These are phyloP conservation scores for Trifolium dubium DNA, from an alignment of 306 rosid species.

Conservation along the genomic window DNA sequence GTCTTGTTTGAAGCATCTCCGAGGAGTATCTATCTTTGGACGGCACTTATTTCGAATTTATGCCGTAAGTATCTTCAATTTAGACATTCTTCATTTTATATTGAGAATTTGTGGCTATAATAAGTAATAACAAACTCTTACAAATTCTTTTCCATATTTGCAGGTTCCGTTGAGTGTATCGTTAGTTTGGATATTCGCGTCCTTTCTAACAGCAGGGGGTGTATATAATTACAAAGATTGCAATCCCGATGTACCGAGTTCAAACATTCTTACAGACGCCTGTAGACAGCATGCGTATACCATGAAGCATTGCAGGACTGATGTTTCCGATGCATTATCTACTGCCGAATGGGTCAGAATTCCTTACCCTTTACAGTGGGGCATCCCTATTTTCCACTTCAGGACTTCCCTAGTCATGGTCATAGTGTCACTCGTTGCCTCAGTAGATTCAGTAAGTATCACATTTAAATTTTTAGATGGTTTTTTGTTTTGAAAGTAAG, in stretches of 20 bases:
- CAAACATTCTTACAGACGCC: slow-evolving; percentile 77
- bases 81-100: slow-evolving; percentile 20
- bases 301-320: slow-evolving; percentile 90
- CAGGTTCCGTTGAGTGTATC: slow-evolving; percentile 89
- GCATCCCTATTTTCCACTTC: slow-evolving; percentile 76
- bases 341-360: slow-evolving; percentile 81
- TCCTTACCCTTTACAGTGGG: slow-evolving; percentile 94
- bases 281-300: slow-evolving; percentile 85
- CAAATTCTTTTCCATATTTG: slow-evolving; percentile 44
- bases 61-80: slow-evolving; percentile 67
- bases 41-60: slow-evolving; percentile 74
- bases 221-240: slow-evolving; percentile 88
- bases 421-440: slow-evolving; percentile 75
- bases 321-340: slow-evolving; percentile 76
- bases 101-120: neutral
- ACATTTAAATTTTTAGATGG: slow-evolving; percentile 16
- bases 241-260: slow-evolving; percentile 77
- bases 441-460: slow-evolving; percentile 93
- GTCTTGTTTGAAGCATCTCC: slow-evolving; percentile 68
- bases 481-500: slow-evolving; percentile 25
- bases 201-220: slow-evolving; percentile 92
- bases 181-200: slow-evolving; percentile 82
- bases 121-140: slow-evolving; percentile 20
- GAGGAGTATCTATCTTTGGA: slow-evolving; percentile 84
- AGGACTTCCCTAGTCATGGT: slow-evolving; percentile 85